phyloP scores from a whole-genome alignment of 2,329 filamentous ascomycete species.

The Fusarium sublunatum region DNA sequence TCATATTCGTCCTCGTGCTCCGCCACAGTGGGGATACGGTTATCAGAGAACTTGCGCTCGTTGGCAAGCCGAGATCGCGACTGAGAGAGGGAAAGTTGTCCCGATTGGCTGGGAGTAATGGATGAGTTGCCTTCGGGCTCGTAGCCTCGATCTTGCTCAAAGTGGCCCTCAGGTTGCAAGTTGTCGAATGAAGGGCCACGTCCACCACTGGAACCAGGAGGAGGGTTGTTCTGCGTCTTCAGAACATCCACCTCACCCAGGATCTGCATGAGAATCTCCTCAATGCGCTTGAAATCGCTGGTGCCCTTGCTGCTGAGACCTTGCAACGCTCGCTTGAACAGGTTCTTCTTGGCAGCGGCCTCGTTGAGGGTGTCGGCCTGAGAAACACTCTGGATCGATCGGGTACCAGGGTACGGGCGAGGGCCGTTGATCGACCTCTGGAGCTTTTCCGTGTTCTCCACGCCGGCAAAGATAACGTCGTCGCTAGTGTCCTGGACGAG shows the following conservation, averaged over 20 bases:
- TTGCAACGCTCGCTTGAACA: conserved; percentile 95
- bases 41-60: conserved; percentile 72
- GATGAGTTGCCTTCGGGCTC: conserved; percentile 83
- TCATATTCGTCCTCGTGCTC: conserved; percentile 81
- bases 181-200: conserved; percentile 75
- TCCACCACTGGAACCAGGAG: conserved; percentile 58
- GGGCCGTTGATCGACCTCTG: conserved; percentile 87
- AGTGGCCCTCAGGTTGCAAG: conserved; percentile 70
- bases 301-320: conserved; percentile 88
- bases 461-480: conserved; percentile 85
- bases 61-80: conserved; percentile 59
- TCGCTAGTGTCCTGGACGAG: conserved; percentile 87
- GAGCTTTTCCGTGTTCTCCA: conserved; percentile 88
- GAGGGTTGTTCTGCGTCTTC: conserved; percentile 69
- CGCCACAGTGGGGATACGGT: conserved; percentile 89
- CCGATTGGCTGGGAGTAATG: conserved; percentile 79
- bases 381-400: conserved; percentile 68
- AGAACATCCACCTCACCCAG: conserved; percentile 90
- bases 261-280: conserved; percentile 91
- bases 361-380: conserved; percentile 68
- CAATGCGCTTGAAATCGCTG: conserved; percentile 88
- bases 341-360: conserved; percentile 80
- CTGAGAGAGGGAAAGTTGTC: conserved; percentile 73
- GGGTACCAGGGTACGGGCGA: conserved; percentile 79
- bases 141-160: conserved; percentile 78